A percentile compares a stretch with the other conserved stretches of the same genome.
Evolutionary conservation across 2,329 filamentous ascomycete species (phyloP).

Genomic region (Chrysoporthe austroafricana): DNA sequence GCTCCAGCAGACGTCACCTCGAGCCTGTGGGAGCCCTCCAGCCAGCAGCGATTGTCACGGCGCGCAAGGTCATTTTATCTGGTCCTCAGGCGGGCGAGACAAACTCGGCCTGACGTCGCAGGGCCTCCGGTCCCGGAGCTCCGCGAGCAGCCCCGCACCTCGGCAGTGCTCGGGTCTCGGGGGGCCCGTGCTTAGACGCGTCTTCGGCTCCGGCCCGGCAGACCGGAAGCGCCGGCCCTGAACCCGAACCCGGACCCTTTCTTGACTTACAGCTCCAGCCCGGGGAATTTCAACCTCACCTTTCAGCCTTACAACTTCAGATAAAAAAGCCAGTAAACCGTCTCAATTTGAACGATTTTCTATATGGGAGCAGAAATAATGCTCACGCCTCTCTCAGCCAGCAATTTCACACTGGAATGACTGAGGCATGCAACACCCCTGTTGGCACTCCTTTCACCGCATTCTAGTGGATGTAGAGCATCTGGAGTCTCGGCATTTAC

Average conservation of each 20-base stretch:
- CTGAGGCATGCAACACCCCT: not conserved
- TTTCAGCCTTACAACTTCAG: not conserved
- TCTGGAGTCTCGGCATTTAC: too few relatives aligned
- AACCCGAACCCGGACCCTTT: slow-evolving; percentile 15
- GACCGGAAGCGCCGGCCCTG: slow-evolving; percentile 8
- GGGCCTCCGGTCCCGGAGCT: slow-evolving; percentile 11
- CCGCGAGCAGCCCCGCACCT: not conserved
- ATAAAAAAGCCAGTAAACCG: too few relatives aligned
- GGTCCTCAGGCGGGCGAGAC: not conserved
- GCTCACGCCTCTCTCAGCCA: not conserved
- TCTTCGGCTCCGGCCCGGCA: slow-evolving; percentile 18
- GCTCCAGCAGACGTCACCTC: too few relatives aligned
- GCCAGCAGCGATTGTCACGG: not conserved
- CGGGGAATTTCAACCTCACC: not conserved
- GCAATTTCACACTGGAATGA: not conserved
- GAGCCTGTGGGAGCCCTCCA: too few relatives aligned
- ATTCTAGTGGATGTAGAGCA: too few relatives aligned
- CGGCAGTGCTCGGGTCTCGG: not conserved
- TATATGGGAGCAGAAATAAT: not conserved
- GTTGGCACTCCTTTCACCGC: too few relatives aligned
- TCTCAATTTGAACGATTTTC: too few relatives aligned
- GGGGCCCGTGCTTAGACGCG: slow-evolving; percentile 3
- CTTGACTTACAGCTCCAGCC: too few relatives aligned
- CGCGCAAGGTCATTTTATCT: not conserved
- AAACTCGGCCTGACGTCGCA: not conserved